phyloP scores from a whole-genome alignment of 257 asterid species.

The Fraxinus pennsylvanica region DNA sequence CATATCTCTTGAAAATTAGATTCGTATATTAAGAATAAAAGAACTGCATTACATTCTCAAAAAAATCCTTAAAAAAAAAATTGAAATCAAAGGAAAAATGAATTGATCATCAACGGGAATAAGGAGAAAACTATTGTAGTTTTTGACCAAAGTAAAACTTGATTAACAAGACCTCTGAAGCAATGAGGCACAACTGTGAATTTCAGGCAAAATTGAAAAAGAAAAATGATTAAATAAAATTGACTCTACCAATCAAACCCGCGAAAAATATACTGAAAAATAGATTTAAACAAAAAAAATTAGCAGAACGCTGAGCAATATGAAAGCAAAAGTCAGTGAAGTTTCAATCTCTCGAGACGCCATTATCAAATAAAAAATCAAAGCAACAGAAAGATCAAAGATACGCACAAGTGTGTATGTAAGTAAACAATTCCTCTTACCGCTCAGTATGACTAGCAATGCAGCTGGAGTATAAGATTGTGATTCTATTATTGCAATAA shows the following conservation, averaged over 20 bases:
- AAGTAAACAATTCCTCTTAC: conserved; percentile 28
- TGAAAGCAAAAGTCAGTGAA: not conserved
- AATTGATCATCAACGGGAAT: not conserved
- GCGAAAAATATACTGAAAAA: not conserved
- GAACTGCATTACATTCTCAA: not conserved
- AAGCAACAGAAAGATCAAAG: conserved; percentile 25
- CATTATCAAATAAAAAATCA: not conserved
- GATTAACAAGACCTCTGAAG: not conserved
- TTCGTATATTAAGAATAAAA: not conserved
- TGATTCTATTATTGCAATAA: conserved; percentile 17
- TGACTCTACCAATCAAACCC: not conserved
- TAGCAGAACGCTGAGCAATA: not conserved
- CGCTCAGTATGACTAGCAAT: conserved; percentile 22
- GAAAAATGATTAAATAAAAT: not conserved
- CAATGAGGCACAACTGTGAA: not conserved
- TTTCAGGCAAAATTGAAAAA: not conserved
- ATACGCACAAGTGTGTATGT: no score
- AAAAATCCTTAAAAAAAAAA: not conserved
- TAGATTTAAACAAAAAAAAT: not conserved
- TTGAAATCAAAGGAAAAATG: not conserved
- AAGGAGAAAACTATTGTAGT: not conserved
- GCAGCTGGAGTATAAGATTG: not conserved
- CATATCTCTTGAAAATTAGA: not conserved
- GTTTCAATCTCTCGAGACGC: not conserved
- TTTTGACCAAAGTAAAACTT: not conserved